phyloP scores from a whole-genome alignment of 768 basidiomycete genomes.

The Hydnomerulius pinastri region DNA sequence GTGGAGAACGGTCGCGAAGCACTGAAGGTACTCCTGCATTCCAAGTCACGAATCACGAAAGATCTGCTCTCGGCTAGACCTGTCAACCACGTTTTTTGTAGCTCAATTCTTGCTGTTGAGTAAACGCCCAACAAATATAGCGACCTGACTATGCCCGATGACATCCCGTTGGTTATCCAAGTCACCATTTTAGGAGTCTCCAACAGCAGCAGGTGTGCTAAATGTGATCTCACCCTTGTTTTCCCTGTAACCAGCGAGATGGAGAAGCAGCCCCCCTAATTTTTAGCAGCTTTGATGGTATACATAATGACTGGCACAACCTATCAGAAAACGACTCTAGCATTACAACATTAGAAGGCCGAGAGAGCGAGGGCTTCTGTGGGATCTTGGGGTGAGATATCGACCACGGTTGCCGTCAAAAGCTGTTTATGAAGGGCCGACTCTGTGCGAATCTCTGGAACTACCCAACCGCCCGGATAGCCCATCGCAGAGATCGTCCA shows the following conservation, averaged over 20 bases:
- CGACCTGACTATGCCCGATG: too few species aligned
- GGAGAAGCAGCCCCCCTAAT: too few species aligned
- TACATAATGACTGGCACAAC: background rate
- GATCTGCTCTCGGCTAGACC: too few species aligned
- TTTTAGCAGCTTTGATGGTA: background rate
- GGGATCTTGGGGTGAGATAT: slow-evolving; percentile 25
- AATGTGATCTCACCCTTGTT: too few species aligned
- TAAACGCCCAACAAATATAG: too few species aligned
- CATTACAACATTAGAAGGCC: slow-evolving; percentile 7
- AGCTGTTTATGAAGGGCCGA: slow-evolving; percentile 20
- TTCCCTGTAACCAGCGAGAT: too few species aligned
- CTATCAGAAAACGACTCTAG: background rate
- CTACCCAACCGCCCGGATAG: slow-evolving; percentile 31
- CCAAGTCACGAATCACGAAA: background rate
- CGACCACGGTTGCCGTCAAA: slow-evolving; percentile 26
- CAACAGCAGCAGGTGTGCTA: too few species aligned
- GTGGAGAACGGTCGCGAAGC: background rate
- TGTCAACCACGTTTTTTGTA: too few species aligned
- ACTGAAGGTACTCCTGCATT: slow-evolving; percentile 6
- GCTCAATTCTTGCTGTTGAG: too few species aligned
- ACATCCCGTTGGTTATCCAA: too few species aligned
- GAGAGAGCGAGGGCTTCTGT: slow-evolving; percentile 20
- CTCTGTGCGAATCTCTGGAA: slow-evolving; percentile 28
- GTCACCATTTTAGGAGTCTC: too few species aligned
- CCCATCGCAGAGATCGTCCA: slow-evolving; percentile 59